Percentiles rank a stretch among this genome's conserved stretches.
phyloP scores from a whole-genome alignment of 2,329 filamentous ascomycete genomes.

The Alternaria conjuncta region DNA sequence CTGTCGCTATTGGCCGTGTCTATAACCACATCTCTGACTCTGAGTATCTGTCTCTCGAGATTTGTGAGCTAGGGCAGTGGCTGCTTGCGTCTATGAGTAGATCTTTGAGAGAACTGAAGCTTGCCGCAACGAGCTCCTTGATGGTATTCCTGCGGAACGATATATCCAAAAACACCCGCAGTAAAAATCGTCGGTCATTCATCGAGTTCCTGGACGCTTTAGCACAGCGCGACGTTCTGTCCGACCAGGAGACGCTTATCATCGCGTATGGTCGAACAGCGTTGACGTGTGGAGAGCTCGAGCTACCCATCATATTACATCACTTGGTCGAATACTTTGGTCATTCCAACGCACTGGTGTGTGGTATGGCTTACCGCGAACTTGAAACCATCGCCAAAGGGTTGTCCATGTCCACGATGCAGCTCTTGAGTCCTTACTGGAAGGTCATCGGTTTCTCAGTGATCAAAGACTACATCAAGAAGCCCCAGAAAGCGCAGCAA shows the following conservation, averaged over 20 bases:
- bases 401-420: slow-evolving; percentile 66
- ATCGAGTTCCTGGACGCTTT: slow-evolving; percentile 75
- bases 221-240: slow-evolving; percentile 70
- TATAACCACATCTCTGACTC: slow-evolving; percentile 69
- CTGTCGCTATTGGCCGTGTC: slow-evolving; percentile 65
- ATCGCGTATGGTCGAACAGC: slow-evolving; percentile 87
- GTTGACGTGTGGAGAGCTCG: slow-evolving; percentile 75
- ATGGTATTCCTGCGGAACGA: slow-evolving; percentile 67
- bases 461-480: slow-evolving; percentile 78
- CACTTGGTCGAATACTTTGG: slow-evolving; percentile 87
- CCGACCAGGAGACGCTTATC: slow-evolving; percentile 82
- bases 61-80: slow-evolving; percentile 75
- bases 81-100: slow-evolving; percentile 82
- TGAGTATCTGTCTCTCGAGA: slow-evolving; percentile 69
- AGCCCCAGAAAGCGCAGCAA: slow-evolving; percentile 81
- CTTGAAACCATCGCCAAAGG: slow-evolving; percentile 74
- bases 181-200: slow-evolving; percentile 71
- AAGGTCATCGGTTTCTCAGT: slow-evolving; percentile 80
- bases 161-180: slow-evolving; percentile 56
- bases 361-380: slow-evolving; percentile 83
- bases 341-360: slow-evolving; percentile 78
- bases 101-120: slow-evolving; percentile 81
- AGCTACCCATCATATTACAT: slow-evolving; percentile 84
- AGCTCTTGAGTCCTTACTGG: slow-evolving; percentile 88
- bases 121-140: slow-evolving; percentile 75